phyloP scores from a whole-genome alignment of 257 asterid genomes.

The Scutellaria galericulata region DNA sequence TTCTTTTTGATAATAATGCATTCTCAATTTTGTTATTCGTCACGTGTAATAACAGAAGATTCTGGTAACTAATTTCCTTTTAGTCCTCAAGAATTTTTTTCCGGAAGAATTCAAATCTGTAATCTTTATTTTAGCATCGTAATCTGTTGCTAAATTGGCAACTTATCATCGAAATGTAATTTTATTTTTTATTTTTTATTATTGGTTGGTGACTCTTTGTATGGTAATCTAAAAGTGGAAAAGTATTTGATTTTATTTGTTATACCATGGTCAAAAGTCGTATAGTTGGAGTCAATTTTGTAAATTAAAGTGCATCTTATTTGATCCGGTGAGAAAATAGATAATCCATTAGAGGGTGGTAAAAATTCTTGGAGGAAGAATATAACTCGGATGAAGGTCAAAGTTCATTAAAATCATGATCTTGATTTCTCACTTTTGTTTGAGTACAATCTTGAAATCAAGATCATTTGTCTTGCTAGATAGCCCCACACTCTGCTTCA shows the following conservation, averaged over 20 bases:
- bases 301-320: not conserved
- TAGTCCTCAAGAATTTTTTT: not conserved
- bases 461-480: not conserved
- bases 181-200: not conserved
- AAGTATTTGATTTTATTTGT: not conserved
- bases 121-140: not conserved
- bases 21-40: constrained; percentile 2
- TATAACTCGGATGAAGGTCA: not conserved
- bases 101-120: not conserved
- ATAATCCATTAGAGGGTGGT: not conserved
- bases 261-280: not conserved
- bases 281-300: constrained; percentile 13
- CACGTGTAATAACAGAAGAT: not conserved
- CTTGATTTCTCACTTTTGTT: not conserved
- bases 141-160: constrained; percentile 23
- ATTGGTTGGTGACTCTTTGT: not conserved
- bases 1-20: not conserved
- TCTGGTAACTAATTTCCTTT: not conserved
- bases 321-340: constrained; percentile 1
- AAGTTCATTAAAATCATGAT: not conserved
- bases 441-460: not conserved
- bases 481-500: not conserved
- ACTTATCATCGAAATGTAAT: not conserved
- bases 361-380: not conserved
- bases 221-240: not conserved